phyloP scores from a whole-genome alignment of 2,329 filamentous ascomycete genomes.

The Myriosclerotinia scirpicola region DNA sequence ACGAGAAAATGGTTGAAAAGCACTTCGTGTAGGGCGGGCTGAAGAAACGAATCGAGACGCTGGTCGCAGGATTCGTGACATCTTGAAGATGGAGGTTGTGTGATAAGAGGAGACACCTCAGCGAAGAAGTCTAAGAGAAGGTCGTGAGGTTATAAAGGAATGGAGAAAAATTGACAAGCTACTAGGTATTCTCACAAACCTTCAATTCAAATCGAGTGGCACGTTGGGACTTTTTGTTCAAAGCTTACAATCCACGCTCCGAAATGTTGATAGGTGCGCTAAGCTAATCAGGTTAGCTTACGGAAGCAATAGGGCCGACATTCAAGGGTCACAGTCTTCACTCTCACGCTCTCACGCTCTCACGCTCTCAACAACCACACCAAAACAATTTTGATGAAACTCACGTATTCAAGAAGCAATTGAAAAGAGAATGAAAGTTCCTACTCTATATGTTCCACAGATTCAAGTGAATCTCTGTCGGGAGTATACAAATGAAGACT shows the following conservation, averaged over 20 bases:
- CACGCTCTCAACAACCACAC: background rate
- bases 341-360: too few relatives aligned
- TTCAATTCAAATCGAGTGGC: slow-evolving; percentile 24
- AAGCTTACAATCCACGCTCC: slow-evolving; percentile 21
- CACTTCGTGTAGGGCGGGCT: slow-evolving; percentile 49
- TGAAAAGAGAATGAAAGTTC: background rate
- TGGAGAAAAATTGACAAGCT: slow-evolving; percentile 15
- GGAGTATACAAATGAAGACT: background rate
- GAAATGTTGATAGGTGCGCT: slow-evolving; percentile 25
- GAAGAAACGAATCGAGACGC: slow-evolving; percentile 61
- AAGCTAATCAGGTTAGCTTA: slow-evolving; percentile 17
- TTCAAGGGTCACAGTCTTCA: slow-evolving; percentile 1
- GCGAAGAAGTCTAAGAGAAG: slow-evolving; percentile 17
- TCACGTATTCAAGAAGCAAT: background rate
- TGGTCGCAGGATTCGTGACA: slow-evolving; percentile 61
- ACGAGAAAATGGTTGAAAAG: slow-evolving; percentile 48
- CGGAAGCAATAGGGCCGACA: slow-evolving; percentile 22
- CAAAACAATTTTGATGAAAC: background rate
- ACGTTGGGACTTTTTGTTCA: slow-evolving; percentile 25
- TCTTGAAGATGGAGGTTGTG: slow-evolving; percentile 30
- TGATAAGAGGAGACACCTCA: slow-evolving; percentile 9
- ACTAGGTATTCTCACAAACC: slow-evolving; percentile 12
- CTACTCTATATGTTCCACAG: background rate
- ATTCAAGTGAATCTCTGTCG: background rate
- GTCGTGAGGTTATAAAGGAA: background rate